These are phyloP conservation scores for Auriscalpium vulgare DNA, from an alignment of 768 basidiomycete genomes.

Conservation along the genomic window DNA sequence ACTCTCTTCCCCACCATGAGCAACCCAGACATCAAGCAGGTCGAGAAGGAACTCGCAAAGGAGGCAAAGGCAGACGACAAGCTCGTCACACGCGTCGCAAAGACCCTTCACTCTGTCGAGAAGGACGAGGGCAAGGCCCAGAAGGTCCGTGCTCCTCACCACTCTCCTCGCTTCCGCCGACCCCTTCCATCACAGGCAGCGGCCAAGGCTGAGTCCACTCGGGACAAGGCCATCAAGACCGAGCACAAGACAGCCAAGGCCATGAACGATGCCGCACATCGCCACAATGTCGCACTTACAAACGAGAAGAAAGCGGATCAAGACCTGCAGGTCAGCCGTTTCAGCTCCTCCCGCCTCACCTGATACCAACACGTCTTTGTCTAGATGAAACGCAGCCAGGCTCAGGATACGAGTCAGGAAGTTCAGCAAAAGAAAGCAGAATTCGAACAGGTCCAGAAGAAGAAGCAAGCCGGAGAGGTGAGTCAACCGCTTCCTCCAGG, in stretches of 20 bases:
- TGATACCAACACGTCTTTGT: not conserved
- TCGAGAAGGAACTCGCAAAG: slow-evolving; percentile 37
- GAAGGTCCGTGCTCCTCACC: slow-evolving; percentile 28
- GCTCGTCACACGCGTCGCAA: slow-evolving; percentile 22
- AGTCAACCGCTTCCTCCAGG: not conserved
- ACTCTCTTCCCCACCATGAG: slow-evolving; percentile 12
- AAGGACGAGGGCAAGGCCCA: slow-evolving; percentile 47
- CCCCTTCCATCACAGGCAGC: slow-evolving; percentile 25
- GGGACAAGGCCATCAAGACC: slow-evolving; percentile 40
- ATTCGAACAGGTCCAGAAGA: slow-evolving; percentile 19
- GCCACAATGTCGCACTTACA: slow-evolving; percentile 41
- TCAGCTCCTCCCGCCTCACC: not conserved
- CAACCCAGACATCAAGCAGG: slow-evolving; percentile 26
- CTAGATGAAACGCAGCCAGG: slow-evolving; percentile 22
- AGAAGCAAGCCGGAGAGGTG: slow-evolving; percentile 24
- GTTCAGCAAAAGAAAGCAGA: slow-evolving; percentile 18
- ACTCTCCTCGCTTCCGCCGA: not conserved
- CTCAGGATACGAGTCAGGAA: slow-evolving; percentile 18
- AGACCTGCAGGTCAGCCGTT: slow-evolving; percentile 33
- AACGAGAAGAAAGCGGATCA: slow-evolving; percentile 35
- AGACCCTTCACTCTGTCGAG: slow-evolving; percentile 40
- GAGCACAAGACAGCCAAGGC: slow-evolving; percentile 45
- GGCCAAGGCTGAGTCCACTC: slow-evolving; percentile 38
- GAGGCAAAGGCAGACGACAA: slow-evolving; percentile 42
- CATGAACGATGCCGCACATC: slow-evolving; percentile 44